Conservation (phyloP, 2,329 filamentous ascomycete genomes). For the Talaromyces sp. region DNA sequence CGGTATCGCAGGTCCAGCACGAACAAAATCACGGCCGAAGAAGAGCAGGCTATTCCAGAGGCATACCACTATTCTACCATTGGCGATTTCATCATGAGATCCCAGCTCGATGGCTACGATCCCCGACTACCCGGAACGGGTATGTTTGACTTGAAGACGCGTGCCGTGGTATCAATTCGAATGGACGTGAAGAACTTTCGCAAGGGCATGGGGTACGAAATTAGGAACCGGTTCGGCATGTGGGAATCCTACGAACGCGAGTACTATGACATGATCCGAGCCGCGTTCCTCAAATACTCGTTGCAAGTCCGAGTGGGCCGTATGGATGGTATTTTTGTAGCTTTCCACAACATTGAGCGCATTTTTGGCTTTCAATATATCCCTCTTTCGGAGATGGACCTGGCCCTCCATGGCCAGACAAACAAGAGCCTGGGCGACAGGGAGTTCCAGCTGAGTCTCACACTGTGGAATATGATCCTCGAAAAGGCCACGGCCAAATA, state of each 20-base stretch:
- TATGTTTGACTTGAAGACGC: constrained; percentile 94
- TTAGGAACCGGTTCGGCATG: constrained; percentile 65
- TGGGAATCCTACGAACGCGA: constrained; percentile 94
- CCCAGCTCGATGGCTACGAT: constrained; percentile 88
- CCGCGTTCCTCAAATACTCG: constrained; percentile 94
- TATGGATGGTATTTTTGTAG: constrained; percentile 98
- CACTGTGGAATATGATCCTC: constrained; percentile 71
- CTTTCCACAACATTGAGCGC: constrained; percentile 87
- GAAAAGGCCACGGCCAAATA: constrained; percentile 69
- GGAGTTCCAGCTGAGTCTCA: constrained; percentile 79
- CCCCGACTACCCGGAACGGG: constrained; percentile 79
- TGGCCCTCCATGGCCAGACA: constrained; percentile 73
- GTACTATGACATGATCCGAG: constrained; percentile 92
- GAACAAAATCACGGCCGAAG: constrained; percentile 59
- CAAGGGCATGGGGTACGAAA: constrained; percentile 78
- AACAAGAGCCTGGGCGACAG: constrained; percentile 65
- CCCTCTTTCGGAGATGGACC: constrained; percentile 78
- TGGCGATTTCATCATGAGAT: constrained; percentile 87
- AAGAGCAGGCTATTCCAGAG: constrained; percentile 66
- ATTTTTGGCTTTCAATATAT: constrained; percentile 99
- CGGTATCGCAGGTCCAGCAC: constrained; percentile 67
- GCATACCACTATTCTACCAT: constrained; percentile 82
- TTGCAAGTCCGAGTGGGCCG: constrained; percentile 93
- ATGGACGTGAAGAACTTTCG: constrained; percentile 74
- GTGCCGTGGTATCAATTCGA: constrained; percentile 83